Conservation (phyloP, 768 basidiomycete genomes). For the Mycena epipterygia region DNA sequence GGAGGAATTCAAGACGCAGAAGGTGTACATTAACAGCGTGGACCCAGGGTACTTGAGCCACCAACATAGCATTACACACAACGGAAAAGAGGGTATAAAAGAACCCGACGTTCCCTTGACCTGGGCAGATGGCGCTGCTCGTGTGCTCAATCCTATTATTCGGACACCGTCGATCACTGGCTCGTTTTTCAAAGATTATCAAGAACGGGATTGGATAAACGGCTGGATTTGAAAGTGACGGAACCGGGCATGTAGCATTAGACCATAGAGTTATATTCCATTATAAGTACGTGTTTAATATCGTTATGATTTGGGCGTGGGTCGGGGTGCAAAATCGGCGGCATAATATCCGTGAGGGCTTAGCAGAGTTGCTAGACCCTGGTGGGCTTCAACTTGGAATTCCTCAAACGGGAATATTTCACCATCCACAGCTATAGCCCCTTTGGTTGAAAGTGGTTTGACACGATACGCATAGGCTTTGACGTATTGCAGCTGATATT, state of each 20-base stretch:
- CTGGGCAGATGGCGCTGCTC: constrained; percentile 52
- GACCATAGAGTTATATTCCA: not conserved
- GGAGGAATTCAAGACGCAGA: constrained; percentile 44
- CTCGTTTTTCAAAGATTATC: constrained; percentile 52
- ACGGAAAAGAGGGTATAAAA: constrained; percentile 36
- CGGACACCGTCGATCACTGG: constrained; percentile 50
- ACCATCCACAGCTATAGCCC: constrained; percentile 81
- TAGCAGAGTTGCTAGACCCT: constrained; percentile 73
- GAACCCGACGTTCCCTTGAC: constrained; percentile 43
- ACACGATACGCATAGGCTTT: constrained; percentile 83
- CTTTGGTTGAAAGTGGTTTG: constrained; percentile 67
- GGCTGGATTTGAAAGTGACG: constrained; percentile 13
- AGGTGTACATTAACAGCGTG: constrained; percentile 50
- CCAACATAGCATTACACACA: constrained; percentile 47
- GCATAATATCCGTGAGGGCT: constrained; percentile 75
- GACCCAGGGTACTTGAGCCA: constrained; percentile 56
- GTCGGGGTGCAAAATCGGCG: constrained; percentile 60
- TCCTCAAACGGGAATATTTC: constrained; percentile 81
- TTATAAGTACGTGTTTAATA: not conserved
- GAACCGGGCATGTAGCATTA: not conserved
- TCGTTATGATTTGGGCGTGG: constrained; percentile 18
- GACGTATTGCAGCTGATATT: constrained; percentile 72
- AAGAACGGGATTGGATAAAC: constrained; percentile 35
- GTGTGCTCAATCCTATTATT: constrained; percentile 50
- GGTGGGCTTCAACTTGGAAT: constrained; percentile 83